Conservation (phyloP, 805 yeast species). For the Metschnikowia aberdeeniae region DNA sequence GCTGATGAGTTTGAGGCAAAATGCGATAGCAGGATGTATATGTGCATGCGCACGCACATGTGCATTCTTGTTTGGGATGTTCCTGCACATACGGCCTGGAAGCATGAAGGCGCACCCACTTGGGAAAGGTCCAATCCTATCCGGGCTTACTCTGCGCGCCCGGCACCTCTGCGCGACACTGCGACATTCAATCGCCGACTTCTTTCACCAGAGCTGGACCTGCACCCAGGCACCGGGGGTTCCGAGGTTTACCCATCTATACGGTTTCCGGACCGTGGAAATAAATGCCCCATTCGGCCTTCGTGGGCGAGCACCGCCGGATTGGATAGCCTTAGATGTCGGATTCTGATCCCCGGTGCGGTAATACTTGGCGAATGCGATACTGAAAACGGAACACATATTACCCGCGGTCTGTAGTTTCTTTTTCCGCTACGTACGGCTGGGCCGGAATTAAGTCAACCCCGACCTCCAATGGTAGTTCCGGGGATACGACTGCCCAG, state of each 20-base stretch:
- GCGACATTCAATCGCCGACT: background rate
- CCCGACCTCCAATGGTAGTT: background rate
- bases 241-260: too few relatives aligned
- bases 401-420: background rate
- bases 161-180: background rate
- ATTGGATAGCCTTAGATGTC: background rate
- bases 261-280: too few relatives aligned
- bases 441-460: background rate
- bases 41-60: constrained; percentile 1
- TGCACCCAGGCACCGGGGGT: too few relatives aligned
- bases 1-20: background rate
- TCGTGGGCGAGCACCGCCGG: background rate
- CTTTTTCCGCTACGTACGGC: constrained; percentile 4
- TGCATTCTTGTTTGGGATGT: constrained; percentile 1
- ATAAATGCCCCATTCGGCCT: background rate
- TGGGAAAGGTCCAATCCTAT: constrained; percentile 3
- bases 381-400: constrained; percentile 2
- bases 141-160: background rate
- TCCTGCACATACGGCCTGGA: background rate
- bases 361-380: constrained; percentile 1
- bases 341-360: background rate
- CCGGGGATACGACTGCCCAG: too few relatives aligned
- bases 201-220: too few relatives aligned
- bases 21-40: background rate
- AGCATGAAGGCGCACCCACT: background rate